Percentiles rank a stretch among this genome's conserved stretches.
Conservation (phyloP, 192 early-diverging fungal species). For the Podochytrium sp. region DNA sequence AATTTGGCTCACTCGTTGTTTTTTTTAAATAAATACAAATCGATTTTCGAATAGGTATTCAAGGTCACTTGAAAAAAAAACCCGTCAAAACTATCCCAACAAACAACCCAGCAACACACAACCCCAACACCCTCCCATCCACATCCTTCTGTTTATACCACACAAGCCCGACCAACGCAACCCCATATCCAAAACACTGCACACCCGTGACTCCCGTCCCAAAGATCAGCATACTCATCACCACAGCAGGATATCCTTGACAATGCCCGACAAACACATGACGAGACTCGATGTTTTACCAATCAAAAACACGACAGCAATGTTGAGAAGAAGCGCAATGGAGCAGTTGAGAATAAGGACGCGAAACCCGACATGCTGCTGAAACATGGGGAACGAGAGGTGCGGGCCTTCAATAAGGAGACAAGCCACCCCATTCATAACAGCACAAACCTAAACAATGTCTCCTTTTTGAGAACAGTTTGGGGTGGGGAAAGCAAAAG, state of each 20-base stretch:
- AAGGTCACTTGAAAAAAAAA: too few species aligned
- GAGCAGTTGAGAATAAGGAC: constrained; percentile 33
- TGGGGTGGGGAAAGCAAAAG: constrained; percentile 5
- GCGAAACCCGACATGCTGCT: constrained; percentile 13
- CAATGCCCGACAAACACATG: constrained; percentile 40
- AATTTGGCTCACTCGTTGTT: too few species aligned
- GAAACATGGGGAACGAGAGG: neutral
- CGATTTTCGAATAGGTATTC: too few species aligned
- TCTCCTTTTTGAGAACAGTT: constrained; percentile 3
- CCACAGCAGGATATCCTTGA: constrained; percentile 46
- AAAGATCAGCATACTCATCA: constrained; percentile 34
- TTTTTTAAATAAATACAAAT: too few species aligned
- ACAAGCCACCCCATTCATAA: constrained; percentile 41
- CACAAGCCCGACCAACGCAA: constrained; percentile 35
- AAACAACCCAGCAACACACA: neutral
- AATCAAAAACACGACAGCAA: constrained; percentile 43
- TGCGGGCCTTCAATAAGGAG: constrained; percentile 19
- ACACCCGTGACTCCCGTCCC: constrained; percentile 14
- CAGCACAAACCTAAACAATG: constrained; percentile 36
- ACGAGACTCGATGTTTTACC: constrained; percentile 45
- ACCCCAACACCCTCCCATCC: neutral
- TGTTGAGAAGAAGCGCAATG: constrained; percentile 42
- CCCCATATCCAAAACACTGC: constrained; percentile 41
- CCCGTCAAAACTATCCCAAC: too few species aligned
- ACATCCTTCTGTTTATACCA: constrained; percentile 30